phyloP scores from a whole-genome alignment of 2,329 filamentous ascomycete species.

The Paecilomyces variotii region DNA sequence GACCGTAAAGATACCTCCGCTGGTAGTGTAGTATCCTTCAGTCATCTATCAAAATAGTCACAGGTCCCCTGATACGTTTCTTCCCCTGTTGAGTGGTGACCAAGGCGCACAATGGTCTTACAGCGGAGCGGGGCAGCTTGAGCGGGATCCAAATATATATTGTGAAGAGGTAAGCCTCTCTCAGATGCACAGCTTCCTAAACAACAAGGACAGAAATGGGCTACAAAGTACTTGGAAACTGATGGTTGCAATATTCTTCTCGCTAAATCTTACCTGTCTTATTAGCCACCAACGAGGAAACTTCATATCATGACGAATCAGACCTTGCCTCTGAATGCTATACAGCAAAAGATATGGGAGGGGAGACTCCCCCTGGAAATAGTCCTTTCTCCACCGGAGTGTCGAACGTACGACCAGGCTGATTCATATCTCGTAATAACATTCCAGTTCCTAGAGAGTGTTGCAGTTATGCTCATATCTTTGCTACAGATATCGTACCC shows the following conservation, averaged over 20 bases:
- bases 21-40: neutral
- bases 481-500: constrained; percentile 48
- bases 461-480: neutral
- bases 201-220: neutral
- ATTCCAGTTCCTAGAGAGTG: neutral
- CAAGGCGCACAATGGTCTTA: neutral
- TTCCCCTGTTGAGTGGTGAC: neutral
- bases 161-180: neutral
- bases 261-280: neutral
- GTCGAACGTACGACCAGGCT: constrained; percentile 51
- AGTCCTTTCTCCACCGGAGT: constrained; percentile 50
- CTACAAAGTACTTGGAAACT: no score
- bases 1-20: neutral
- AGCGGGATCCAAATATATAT: neutral
- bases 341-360: constrained; percentile 47
- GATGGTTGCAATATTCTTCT: neutral
- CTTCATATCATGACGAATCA: constrained; percentile 1
- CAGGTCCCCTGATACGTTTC: neutral
- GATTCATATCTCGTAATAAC: constrained; percentile 51
- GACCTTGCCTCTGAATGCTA: constrained; percentile 17
- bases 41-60: neutral
- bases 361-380: constrained; percentile 55
- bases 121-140: neutral
- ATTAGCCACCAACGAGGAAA: neutral
- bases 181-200: neutral